Evolutionary conservation across 2,329 filamentous ascomycete genomes (phyloP).

Genomic region (Ascochyta clinopodiicola): DNA sequence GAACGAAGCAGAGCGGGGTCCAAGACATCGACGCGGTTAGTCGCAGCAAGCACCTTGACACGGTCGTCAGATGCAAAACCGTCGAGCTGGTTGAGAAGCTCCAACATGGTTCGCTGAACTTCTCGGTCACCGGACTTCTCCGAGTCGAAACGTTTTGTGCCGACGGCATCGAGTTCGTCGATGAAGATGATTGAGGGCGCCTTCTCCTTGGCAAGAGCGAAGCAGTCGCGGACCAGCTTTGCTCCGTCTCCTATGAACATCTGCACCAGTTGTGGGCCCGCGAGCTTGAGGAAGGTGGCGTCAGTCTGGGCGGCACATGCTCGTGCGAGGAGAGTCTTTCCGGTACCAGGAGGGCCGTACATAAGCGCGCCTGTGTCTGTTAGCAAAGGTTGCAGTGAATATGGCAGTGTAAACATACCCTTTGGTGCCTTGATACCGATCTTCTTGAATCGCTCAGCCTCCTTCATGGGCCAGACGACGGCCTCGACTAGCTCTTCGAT

Average conservation of each 20-base stretch:
- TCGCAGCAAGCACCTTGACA: slow-evolving; percentile 94
- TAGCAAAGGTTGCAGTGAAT: slow-evolving; percentile 6
- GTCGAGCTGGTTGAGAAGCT: slow-evolving; percentile 97
- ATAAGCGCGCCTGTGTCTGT: slow-evolving; percentile 76
- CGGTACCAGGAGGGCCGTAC: slow-evolving; percentile 93
- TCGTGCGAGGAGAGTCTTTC: slow-evolving; percentile 89
- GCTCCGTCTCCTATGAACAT: slow-evolving; percentile 99
- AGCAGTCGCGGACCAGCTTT: slow-evolving; percentile 96
- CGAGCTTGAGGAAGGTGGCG: slow-evolving; percentile 97
- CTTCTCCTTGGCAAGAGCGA: slow-evolving; percentile 97
- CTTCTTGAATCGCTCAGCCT: slow-evolving; percentile 98
- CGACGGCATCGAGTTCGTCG: slow-evolving; percentile 97
- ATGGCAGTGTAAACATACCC: slow-evolving; percentile 63
- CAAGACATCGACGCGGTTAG: slow-evolving; percentile 91
- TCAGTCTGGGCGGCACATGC: slow-evolving; percentile 98
- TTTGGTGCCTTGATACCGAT: slow-evolving; percentile 99
- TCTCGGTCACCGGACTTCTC: slow-evolving; percentile 98
- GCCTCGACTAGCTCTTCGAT: slow-evolving; percentile 98
- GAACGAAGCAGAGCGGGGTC: slow-evolving; percentile 91
- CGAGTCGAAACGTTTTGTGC: slow-evolving; percentile 97
- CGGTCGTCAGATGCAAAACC: slow-evolving; percentile 96
- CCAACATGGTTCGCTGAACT: slow-evolving; percentile 98
- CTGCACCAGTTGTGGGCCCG: slow-evolving; percentile 95
- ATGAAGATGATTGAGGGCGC: slow-evolving; percentile 99
- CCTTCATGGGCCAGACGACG: slow-evolving; percentile 99